Evolutionary conservation across 495 filamentous ascomycete species (phyloP).

Genomic region (Tetracladium setigerum): DNA sequence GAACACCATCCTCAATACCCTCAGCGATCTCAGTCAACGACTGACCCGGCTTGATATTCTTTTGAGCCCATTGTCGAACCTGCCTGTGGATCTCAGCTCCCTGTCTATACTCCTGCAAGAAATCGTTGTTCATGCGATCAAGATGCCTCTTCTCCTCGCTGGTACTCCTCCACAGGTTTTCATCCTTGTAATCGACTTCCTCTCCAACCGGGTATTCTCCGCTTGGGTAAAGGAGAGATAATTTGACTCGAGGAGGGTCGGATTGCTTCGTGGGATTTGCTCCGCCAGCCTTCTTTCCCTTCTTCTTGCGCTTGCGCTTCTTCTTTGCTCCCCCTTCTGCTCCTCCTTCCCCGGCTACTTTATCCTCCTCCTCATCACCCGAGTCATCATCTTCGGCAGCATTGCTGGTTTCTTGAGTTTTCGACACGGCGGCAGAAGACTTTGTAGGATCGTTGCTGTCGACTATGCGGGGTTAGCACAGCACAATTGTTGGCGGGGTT

Average conservation of each 20-base stretch:
- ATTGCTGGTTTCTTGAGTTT: constrained; percentile 44
- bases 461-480: constrained; percentile 4
- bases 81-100: constrained; percentile 85
- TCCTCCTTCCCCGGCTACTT: constrained; percentile 23
- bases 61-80: constrained; percentile 75
- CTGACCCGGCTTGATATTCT: constrained; percentile 74
- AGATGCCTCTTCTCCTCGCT: constrained; percentile 83
- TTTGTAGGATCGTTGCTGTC: constrained; percentile 14
- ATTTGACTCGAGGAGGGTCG: constrained; percentile 64
- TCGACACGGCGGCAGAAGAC: constrained; percentile 25
- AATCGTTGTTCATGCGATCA: constrained; percentile 76
- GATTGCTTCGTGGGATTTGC: constrained; percentile 71
- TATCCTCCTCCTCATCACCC: constrained; percentile 50
- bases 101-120: constrained; percentile 78
- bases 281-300: constrained; percentile 69
- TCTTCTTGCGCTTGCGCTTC: constrained; percentile 77
- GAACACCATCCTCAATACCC: constrained; percentile 78
- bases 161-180: constrained; percentile 76
- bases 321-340: constrained; percentile 34
- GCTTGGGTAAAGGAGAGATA: constrained; percentile 70
- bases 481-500: constrained; percentile 21
- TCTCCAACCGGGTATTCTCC: constrained; percentile 71
- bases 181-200: constrained; percentile 68
- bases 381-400: constrained; percentile 54
- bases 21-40: constrained; percentile 75